phyloP scores from a whole-genome alignment of 2,329 filamentous ascomycete species.

The Xylaria multiplex region DNA sequence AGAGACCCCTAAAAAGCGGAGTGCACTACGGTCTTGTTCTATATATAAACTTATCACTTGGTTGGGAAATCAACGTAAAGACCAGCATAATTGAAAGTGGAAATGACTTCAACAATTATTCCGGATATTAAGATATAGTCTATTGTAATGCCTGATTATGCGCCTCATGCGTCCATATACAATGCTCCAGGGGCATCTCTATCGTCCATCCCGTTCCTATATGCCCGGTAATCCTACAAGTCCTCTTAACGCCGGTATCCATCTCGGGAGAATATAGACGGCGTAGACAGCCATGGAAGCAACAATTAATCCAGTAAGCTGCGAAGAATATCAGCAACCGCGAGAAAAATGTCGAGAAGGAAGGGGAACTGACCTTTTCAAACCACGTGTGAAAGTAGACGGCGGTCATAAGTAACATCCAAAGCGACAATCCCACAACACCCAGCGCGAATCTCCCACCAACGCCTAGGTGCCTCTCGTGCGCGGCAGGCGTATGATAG shows the following conservation, averaged over 20 bases:
- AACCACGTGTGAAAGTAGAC: slow-evolving; percentile 99
- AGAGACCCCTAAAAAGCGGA: background rate
- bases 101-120: background rate
- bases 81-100: no score
- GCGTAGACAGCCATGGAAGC: slow-evolving; percentile 42
- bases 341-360: background rate
- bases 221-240: slow-evolving; percentile 44
- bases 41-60: background rate
- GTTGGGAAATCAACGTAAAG: background rate
- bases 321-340: slow-evolving; percentile 19
- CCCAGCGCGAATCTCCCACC: slow-evolving; percentile 66
- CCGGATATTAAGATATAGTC: background rate
- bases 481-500: slow-evolving; percentile 41
- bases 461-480: slow-evolving; percentile 54
- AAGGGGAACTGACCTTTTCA: slow-evolving; percentile 78
- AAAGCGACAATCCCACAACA: slow-evolving; percentile 79
- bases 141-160: slow-evolving; percentile 12
- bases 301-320: slow-evolving; percentile 41
- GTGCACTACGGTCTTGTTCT: background rate
- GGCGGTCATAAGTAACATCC: slow-evolving; percentile 99
- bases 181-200: background rate
- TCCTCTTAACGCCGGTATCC: slow-evolving; percentile 39
- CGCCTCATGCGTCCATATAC: slow-evolving; percentile 25
- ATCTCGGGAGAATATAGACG: slow-evolving; percentile 43
- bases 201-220: slow-evolving; percentile 30